These are phyloP conservation scores for Kluyveromyces sp. DNA, from an alignment of 1,139 yeast species.

Conservation along the genomic window DNA sequence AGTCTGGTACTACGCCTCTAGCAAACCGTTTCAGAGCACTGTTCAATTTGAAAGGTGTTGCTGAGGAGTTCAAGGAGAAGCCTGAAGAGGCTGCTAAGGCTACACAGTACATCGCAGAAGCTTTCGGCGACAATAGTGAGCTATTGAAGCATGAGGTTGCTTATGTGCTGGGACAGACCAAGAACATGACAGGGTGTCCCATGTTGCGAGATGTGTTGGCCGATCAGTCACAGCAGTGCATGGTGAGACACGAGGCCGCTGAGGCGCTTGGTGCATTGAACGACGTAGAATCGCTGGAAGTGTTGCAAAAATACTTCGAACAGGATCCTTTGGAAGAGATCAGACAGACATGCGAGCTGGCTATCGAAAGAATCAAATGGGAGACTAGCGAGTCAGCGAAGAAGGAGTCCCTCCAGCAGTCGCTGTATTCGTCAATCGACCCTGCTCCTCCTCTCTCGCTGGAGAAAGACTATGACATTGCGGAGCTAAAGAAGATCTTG, in stretches of 20 bases:
- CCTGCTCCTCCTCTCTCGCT: slow-evolving; percentile 95
- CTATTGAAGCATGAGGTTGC: slow-evolving; percentile 96
- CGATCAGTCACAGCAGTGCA: slow-evolving; percentile 65
- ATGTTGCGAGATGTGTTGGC: slow-evolving; percentile 65
- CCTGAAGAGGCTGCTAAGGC: slow-evolving; percentile 56
- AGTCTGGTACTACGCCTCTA: slow-evolving; percentile 58
- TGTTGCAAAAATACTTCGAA: slow-evolving; percentile 55
- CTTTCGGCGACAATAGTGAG: slow-evolving; percentile 79
- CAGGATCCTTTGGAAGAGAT: slow-evolving; percentile 83
- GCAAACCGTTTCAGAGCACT: slow-evolving; percentile 90
- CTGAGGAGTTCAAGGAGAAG: slow-evolving; percentile 47
- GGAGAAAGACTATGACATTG: slow-evolving; percentile 51
- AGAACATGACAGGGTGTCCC: slow-evolving; percentile 71
- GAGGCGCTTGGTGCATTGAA: slow-evolving; percentile 98
- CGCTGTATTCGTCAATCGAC: slow-evolving; percentile 81
- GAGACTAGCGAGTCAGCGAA: slow-evolving; percentile 60
- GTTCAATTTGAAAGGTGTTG: slow-evolving; percentile 81
- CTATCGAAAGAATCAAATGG: slow-evolving; percentile 92
- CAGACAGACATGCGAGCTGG: slow-evolving; percentile 95
- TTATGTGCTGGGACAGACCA: slow-evolving; percentile 95
- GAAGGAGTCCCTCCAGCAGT: slow-evolving; percentile 63
- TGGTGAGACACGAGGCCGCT: slow-evolving; percentile 99
- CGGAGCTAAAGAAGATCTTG: slow-evolving; percentile 57
- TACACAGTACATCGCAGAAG: slow-evolving; percentile 74
- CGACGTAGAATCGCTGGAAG: slow-evolving; percentile 62